Evolutionary conservation across 345 rosid genomes (phyloP), one percentile per base, ranked within the genome.

Genomic region (Crucihimalaya himalaica): DNA sequence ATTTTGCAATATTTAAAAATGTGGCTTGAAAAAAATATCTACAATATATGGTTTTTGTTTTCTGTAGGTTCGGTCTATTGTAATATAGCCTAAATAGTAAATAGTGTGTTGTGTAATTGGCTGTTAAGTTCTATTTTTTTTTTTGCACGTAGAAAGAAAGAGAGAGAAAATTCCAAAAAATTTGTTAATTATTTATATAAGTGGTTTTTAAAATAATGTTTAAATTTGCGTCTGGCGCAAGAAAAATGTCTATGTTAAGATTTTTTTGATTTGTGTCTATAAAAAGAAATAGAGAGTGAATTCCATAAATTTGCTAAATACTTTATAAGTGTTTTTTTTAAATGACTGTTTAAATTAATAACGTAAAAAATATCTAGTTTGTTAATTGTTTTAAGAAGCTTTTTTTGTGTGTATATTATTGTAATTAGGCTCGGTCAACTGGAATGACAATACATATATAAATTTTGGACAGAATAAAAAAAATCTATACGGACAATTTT

Each of bases 11-110:
- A 66, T 48, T 48, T 5, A 19, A 16, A 47, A 64, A 56, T 66
- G 72, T 57, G 57, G 67, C 10, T 47, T 59, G 34, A 37, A 6
- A 73, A 27, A 43, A 6, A 15, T 14, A 63, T 55, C 3, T 63
- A 63, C 6, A 13, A 1, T 31, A 46, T 73, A 4, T 27, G 39
- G 19, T 28, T 56, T 56, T 71, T 29, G 18, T 12, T 23, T 19
- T 21, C 28, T n/a, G 21, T 55, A 46, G 29, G 60, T 60, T 39
- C 5, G 6, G 42, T 18, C 13, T 48, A 23, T 70, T 70, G 66
- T 74, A 59, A 50, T 59, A 31, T 59, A 74, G 62, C 13, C 11
- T 20, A 59, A 11, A 31, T 59, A 51, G 73, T 67, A 32, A 29
- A 42, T 27, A 12, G 45, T 40, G 45, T 13, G 45, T 35, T 74